Evolutionary conservation across 345 rosid genomes (phyloP), one percentile per base, ranked within the genome.

Genomic region (Eucalyptus tenuipes): DNA sequence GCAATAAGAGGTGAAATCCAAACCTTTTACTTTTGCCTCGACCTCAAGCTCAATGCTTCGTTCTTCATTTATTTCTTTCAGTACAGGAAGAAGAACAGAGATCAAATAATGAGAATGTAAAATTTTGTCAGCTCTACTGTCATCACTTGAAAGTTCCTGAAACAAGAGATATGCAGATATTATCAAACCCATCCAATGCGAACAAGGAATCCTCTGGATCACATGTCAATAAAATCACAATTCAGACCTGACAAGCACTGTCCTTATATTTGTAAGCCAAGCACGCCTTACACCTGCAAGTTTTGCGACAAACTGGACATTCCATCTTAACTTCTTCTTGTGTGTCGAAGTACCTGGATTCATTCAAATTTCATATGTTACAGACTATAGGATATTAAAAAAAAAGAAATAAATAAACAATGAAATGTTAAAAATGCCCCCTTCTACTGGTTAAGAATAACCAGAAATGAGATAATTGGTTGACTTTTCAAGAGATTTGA

Each of bases 41-140:
- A 91, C 90, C 87, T 95, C 96, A 86, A 94, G 89, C 94, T 96
- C 97, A 80, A 90, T 87, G 86, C 90, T 92, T 80, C 91, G 94
- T 82, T 94, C 96, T 90, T 93, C 92, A 88, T 97, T 95, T 90
- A 98, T 93, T 93, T 93, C 93, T 88, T 94, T 97, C 87, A 98
- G 87, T 52, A 95, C 92, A 88, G 99, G 99, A 93, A 98, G 99
- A 91, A 98, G 97, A 96, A 95, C 91, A 91, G 98, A 98, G 90
- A 95, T 94, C 91, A 96, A 92, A 89, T 97, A 95, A 92, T 96
- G 99, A 89, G 95, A 93, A 92, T 93, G 92, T 86, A 96, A 88
- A 89, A 97, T 96, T 91, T 94, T 93, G 89, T 94, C 94, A 86
- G 95, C 95, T 89, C 93, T 94, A 89, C 88, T 94, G 86, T 94